A percentile compares a stretch with the other conserved stretches of the same genome.
phyloP scores from a whole-genome alignment of 805 yeast genomes.

The Saccharomyces jurei region DNA sequence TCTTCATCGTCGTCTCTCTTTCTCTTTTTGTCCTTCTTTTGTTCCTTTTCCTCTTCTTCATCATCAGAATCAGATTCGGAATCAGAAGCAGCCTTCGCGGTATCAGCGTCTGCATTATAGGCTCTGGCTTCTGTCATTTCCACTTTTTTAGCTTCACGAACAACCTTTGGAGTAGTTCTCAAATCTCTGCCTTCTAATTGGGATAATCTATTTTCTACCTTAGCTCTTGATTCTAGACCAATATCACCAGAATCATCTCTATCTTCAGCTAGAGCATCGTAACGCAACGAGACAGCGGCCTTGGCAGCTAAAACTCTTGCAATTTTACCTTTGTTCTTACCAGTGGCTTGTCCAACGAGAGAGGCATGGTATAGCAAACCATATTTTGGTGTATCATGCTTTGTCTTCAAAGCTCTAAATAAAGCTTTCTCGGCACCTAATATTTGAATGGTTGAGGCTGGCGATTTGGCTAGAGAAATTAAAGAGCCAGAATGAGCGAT shows the following conservation, averaged over 20 bases:
- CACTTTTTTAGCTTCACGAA: slow-evolving; percentile 77
- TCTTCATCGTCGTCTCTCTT: slow-evolving; percentile 28
- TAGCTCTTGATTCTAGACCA: slow-evolving; percentile 84
- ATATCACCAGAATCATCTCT: slow-evolving; percentile 92
- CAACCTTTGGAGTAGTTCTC: slow-evolving; percentile 78
- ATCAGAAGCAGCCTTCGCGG: slow-evolving; percentile 29
- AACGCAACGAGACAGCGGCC: slow-evolving; percentile 94
- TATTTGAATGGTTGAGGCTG: slow-evolving; percentile 97
- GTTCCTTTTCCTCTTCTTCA: slow-evolving; percentile 30
- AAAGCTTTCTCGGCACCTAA: slow-evolving; percentile 98
- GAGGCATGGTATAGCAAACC: slow-evolving; percentile 96
- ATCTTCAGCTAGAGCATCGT: slow-evolving; percentile 94
- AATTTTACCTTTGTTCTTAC: slow-evolving; percentile 96
- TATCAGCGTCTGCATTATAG: slow-evolving; percentile 92
- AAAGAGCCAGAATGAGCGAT: slow-evolving; percentile 96
- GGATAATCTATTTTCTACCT: slow-evolving; percentile 90
- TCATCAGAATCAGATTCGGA: slow-evolving; percentile 34
- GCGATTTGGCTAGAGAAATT: slow-evolving; percentile 91
- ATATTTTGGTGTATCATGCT: slow-evolving; percentile 97
- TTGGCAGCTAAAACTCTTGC: slow-evolving; percentile 98
- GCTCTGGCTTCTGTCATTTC: slow-evolving; percentile 78
- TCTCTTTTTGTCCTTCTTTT: slow-evolving; percentile 29
- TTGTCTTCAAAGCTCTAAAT: slow-evolving; percentile 96
- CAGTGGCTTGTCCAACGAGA: slow-evolving; percentile 94
- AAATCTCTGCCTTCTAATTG: slow-evolving; percentile 94